A percentile compares a stretch with the other conserved stretches of the same genome.
phyloP scores from a whole-genome alignment of 495 filamentous ascomycete genomes.

The Aspergillus homomorphus region DNA sequence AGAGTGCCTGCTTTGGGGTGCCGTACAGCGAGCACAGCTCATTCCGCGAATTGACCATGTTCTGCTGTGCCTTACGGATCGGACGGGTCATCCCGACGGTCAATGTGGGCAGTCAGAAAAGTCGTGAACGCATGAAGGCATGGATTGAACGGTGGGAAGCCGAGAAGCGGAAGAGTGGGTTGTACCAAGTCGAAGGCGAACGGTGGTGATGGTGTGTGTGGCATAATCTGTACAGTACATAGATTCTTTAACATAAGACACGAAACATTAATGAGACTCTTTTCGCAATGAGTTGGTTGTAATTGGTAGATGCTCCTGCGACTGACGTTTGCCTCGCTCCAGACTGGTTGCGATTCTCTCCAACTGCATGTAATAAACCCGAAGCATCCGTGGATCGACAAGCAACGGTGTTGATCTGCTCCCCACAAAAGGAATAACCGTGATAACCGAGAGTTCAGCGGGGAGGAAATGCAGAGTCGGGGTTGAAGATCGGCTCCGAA shows the following conservation, averaged over 20 bases:
- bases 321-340: not conserved
- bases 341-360: not conserved
- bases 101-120: conserved; percentile 73
- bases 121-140: conserved; percentile 77
- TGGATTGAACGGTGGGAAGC: conserved; percentile 87
- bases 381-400: not conserved
- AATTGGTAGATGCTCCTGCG: not conserved
- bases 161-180: conserved; percentile 78
- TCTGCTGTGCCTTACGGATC: conserved; percentile 81
- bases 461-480: conserved; percentile 14
- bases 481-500: conserved; percentile 18
- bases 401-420: not conserved
- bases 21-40: conserved; percentile 95
- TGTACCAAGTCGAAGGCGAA: conserved; percentile 48
- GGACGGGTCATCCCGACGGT: conserved; percentile 91
- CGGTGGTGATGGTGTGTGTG: conserved; percentile 29
- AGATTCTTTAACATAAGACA: not conserved
- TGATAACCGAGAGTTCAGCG: conserved; percentile 13
- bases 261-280: not conserved
- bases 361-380: not conserved
- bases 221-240: too few species aligned
- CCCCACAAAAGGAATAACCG: not conserved
- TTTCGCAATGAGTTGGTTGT: not conserved
- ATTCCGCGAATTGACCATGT: conserved; percentile 91
- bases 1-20: conserved; percentile 81